These are phyloP conservation scores for Gentiana dahurica DNA, from an alignment of 257 asterid genomes.

Conservation along the genomic window DNA sequence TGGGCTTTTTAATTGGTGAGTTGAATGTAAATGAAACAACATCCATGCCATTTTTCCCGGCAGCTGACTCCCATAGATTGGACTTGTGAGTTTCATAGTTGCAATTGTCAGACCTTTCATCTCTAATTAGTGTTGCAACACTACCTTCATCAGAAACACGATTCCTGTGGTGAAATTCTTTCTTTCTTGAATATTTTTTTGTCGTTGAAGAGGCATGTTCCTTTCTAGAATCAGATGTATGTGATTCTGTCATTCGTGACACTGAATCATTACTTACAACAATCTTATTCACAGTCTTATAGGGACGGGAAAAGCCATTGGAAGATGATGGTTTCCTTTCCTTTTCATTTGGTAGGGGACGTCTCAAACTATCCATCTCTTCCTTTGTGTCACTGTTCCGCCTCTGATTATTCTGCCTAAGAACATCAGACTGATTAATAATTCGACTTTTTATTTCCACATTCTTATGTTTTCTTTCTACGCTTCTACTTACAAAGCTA, in stretches of 20 bases:
- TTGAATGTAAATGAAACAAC: conserved; percentile 94
- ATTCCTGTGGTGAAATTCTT: no score
- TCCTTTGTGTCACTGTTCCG: conserved; percentile 53
- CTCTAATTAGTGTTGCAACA: conserved; percentile 19
- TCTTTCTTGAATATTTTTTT: conserved; percentile 39
- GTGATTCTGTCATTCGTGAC: conserved; percentile 40
- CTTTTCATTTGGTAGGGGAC: conserved; percentile 32
- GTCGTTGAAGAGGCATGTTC: conserved; percentile 35
- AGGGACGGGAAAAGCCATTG: conserved; percentile 27
- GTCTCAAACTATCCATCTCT: conserved; percentile 27
- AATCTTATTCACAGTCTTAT: conserved; percentile 46
- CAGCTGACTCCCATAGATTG: conserved; percentile 50
- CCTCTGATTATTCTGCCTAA: conserved; percentile 77
- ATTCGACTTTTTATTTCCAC: conserved; percentile 36
- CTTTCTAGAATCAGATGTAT: conserved; percentile 49
- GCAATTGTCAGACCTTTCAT: conserved; percentile 44
- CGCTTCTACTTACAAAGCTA: conserved; percentile 25
- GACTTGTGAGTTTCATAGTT: conserved; percentile 39
- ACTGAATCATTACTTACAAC: conserved; percentile 41
- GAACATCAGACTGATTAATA: conserved; percentile 51
- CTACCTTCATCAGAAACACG: conserved; percentile 27
- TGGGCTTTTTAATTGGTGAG: conserved; percentile 77
- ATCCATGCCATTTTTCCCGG: conserved; percentile 50
- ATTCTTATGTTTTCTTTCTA: conserved; percentile 34
- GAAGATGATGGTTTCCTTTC: conserved; percentile 40